A percentile compares a stretch with the other conserved stretches of the same genome.
Conservation (phyloP, 2,329 filamentous ascomycete species). For the Alternaria ventricosa region DNA sequence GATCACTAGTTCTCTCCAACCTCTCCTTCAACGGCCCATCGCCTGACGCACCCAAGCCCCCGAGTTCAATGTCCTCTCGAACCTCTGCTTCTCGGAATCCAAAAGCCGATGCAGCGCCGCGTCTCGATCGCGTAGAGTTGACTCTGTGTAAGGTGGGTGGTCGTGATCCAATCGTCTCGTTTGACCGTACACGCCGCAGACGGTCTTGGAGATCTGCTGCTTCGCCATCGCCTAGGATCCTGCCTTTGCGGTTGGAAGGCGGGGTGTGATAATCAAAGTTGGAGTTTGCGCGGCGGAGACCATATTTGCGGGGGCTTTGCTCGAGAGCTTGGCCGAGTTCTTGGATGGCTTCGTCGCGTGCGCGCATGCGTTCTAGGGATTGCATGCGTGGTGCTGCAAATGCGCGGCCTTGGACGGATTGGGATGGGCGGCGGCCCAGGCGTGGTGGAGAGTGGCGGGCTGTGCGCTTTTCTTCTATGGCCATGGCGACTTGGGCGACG, state of each 20-base stretch:
- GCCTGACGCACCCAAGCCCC: conserved; percentile 28
- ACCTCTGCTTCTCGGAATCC: conserved; percentile 49
- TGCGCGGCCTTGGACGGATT: conserved; percentile 57
- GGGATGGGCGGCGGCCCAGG: conserved; percentile 46
- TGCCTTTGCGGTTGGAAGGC: conserved; percentile 43
- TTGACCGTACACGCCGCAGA: conserved; percentile 40
- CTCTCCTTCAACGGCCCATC: conserved; percentile 40
- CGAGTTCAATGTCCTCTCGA: conserved; percentile 45
- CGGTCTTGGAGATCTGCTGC: conserved; percentile 37
- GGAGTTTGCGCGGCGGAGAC: conserved; percentile 30
- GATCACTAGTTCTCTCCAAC: conserved; percentile 39
- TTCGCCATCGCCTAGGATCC: conserved; percentile 39
- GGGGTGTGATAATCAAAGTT: conserved; percentile 44
- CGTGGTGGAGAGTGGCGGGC: conserved; percentile 35
- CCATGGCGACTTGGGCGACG: conserved; percentile 61
- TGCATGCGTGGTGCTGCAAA: conserved; percentile 61
- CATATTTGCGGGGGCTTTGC: conserved; percentile 53
- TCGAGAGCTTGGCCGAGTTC: conserved; percentile 52
- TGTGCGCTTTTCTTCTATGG: conserved; percentile 59
- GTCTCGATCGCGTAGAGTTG: conserved; percentile 30
- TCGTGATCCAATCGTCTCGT: conserved; percentile 37
- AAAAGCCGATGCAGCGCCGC: conserved; percentile 32
- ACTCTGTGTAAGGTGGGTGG: conserved; percentile 21
- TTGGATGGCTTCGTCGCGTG: conserved; percentile 51
- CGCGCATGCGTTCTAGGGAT: conserved; percentile 56